Base-by-base conservation (phyloP, 371 early-diverging fungal species). In the Apophysomyces ossiformis region DNA sequence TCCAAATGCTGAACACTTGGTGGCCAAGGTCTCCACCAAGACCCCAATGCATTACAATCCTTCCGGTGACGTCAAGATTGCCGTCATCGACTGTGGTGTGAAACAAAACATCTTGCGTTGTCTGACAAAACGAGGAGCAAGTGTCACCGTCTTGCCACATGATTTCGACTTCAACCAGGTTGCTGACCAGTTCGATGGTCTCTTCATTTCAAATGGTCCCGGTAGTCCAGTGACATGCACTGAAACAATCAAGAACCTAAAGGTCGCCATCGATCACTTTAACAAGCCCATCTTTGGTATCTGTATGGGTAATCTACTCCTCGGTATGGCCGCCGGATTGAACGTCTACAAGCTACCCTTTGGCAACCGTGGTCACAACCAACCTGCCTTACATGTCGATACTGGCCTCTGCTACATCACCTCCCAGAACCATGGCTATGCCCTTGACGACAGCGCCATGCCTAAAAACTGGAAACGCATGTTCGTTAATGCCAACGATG, bases 351-450 rank as follows among this genome's bases (percentile, higher is more conserved):
- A 97, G 85, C 78, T 97, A 44, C 93, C 91, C 45, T 97, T 89
- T 61, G 98, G 98, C 61, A 97, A 97, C 87, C 95, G 98, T 66
- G 97, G 96, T 46, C 98, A 97, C 80, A 97, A 97, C 82, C 95
- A 95, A 79, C 97, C 98, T 39, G 93, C 91, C 44, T 75, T 94
- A 60, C 86, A 95, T 71, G 79, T 92, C 65, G 84, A 82, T 57
- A 80, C 81, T 21, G 89, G 87, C 32, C 85, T 77, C 21, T 96
- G 96, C 77, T 87, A 89, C 21, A 96, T 97, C 70, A 97, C 98
- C 0, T 94, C 95, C 32, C 98, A 97, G 80, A 97, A 97, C 78
- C 98, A 97, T 73, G 98, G 98, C 36, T 97, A 92, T 65, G 95
- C 95, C 16, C 82, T 96, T 37, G 84, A 92, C 58, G 93, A 93